A percentile compares a stretch with the other conserved stretches of the same genome.
These are phyloP conservation scores for Kwoniella pini DNA, from an alignment of 768 basidiomycete genomes.

Conservation along the genomic window DNA sequence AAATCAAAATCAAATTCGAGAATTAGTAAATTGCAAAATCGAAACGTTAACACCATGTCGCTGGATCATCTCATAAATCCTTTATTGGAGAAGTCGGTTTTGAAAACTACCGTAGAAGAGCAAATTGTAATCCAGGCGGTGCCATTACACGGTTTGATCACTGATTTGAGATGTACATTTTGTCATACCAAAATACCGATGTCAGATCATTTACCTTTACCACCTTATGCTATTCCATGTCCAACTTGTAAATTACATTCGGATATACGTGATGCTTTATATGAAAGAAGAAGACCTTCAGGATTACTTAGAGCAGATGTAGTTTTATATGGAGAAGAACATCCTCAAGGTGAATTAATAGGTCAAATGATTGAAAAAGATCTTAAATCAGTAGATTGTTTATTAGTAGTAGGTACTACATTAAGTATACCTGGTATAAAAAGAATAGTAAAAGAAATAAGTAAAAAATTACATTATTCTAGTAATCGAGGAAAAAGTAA, in stretches of 20 bases:
- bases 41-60: neutral
- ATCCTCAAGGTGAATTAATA: constrained; percentile 78
- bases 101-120: neutral
- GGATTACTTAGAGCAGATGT: constrained; percentile 82
- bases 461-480: constrained; percentile 65
- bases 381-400: constrained; percentile 77
- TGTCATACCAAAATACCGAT: constrained; percentile 75
- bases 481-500: neutral
- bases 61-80: constrained; percentile 2
- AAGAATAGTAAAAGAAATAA: constrained; percentile 77
- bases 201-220: constrained; percentile 62
- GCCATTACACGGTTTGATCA: constrained; percentile 83
- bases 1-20: neutral
- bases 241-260: constrained; percentile 75
- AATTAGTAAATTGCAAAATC: neutral
- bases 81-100: no score
- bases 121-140: constrained; percentile 62
- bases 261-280: constrained; percentile 67
- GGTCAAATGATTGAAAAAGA: constrained; percentile 81
- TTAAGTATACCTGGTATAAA: constrained; percentile 87
- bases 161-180: constrained; percentile 74
- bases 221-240: constrained; percentile 69
- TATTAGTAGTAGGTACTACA: constrained; percentile 88
- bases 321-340: constrained; percentile 85
- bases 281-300: constrained; percentile 75